Evolutionary conservation across 2,329 filamentous ascomycete genomes (phyloP).

Genomic region (Mycosphaerella sp.): DNA sequence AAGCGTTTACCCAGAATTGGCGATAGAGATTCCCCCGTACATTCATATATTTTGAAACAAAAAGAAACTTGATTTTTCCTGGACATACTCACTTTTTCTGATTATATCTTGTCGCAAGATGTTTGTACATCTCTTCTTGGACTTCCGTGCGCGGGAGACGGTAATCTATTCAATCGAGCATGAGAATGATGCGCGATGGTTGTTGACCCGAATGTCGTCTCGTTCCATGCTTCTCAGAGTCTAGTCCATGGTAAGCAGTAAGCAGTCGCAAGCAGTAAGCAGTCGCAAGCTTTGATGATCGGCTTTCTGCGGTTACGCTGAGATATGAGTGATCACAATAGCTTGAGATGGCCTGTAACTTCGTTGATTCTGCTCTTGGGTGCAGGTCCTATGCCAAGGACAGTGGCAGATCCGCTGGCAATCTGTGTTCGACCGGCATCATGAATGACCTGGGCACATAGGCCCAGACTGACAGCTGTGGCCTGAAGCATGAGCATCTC

Average conservation of each 20-base stretch:
- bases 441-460: conserved; percentile 84
- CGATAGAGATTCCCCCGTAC: conserved; percentile 8
- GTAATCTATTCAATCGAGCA: no score
- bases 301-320: neutral
- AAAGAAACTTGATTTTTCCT: neutral
- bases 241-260: no score
- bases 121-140: no score
- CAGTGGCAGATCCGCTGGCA: conserved; percentile 83
- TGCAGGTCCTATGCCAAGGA: conserved; percentile 67
- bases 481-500: conserved; percentile 69
- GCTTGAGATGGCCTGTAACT: conserved; percentile 77
- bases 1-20: conserved; percentile 1
- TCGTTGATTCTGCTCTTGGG: conserved; percentile 78
- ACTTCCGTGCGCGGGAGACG: no score
- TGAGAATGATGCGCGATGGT: no score
- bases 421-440: conserved; percentile 98
- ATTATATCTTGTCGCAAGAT: no score
- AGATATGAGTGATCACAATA: conserved; percentile 52
- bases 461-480: conserved; percentile 71
- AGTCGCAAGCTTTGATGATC: neutral
- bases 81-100: no score
- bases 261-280: no score
- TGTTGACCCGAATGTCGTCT: no score
- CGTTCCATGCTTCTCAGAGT: no score
- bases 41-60: neutral